Percentiles rank a stretch among this genome's conserved stretches.
Evolutionary conservation across 1,284 basidiomycete species (phyloP).

Genomic region (Naganishia cerealis): DNA sequence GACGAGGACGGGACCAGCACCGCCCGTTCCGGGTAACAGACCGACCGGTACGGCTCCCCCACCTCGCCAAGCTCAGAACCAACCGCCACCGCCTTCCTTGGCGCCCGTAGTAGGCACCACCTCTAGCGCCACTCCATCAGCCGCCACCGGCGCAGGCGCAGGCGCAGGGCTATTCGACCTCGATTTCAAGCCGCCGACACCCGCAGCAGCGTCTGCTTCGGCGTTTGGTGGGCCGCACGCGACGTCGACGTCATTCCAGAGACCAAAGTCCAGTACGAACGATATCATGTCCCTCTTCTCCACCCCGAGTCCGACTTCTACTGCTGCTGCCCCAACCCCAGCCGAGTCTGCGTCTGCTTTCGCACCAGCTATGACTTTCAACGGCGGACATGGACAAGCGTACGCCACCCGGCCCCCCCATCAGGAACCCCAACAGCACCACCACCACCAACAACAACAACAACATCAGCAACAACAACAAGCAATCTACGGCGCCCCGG

Average conservation of each 20-base stretch:
- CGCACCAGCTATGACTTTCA: no score
- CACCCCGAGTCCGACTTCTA: slow-evolving; percentile 38
- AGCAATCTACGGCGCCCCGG: slow-evolving; percentile 8
- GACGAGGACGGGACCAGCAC: slow-evolving; percentile 29
- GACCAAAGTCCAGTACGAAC: slow-evolving; percentile 41
- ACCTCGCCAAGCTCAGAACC: slow-evolving; percentile 30
- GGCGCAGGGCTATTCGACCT: slow-evolving; percentile 52
- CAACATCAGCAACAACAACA: slow-evolving; percentile 12
- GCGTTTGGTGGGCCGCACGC: slow-evolving; percentile 8
- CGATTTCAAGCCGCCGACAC: slow-evolving; percentile 52
- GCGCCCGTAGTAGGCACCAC: slow-evolving; percentile 37
- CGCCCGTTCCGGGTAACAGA: slow-evolving; percentile 18
- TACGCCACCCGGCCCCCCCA: neutral
- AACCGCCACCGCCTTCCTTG: slow-evolving; percentile 22
- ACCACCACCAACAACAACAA: slow-evolving; percentile 12
- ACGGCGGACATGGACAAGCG: neutral
- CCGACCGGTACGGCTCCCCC: slow-evolving; percentile 34
- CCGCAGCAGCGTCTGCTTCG: neutral
- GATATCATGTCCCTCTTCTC: slow-evolving; percentile 56
- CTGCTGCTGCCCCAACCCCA: slow-evolving; percentile 29
- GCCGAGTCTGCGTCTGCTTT: no score
- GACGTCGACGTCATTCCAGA: slow-evolving; percentile 37
- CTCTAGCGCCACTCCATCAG: slow-evolving; percentile 13
- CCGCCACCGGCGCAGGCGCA: slow-evolving; percentile 32
- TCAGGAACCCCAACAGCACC: neutral